A percentile compares a stretch with the other conserved stretches of the same genome.
These are phyloP conservation scores for Paramecium biaurelia DNA, from an alignment of 73 alveolate species.

Conservation along the genomic window DNA sequence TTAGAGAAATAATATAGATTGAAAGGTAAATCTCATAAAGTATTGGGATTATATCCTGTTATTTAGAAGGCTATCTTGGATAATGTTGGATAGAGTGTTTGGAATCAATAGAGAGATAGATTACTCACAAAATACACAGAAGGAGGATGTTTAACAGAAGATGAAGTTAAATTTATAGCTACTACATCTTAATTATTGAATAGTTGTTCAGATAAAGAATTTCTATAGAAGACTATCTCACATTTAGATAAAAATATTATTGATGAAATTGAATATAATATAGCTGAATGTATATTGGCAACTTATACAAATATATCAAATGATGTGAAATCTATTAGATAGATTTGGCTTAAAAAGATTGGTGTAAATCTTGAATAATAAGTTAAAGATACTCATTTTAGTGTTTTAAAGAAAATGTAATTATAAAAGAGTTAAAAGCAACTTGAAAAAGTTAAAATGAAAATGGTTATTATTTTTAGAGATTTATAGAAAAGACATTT, in stretches of 20 bases:
- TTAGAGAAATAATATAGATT: background rate
- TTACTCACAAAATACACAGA: slow-evolving; percentile 3
- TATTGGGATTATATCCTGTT: slow-evolving; percentile 33
- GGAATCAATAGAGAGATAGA: slow-evolving; percentile 28
- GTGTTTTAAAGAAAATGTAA: background rate
- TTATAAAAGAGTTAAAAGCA: background rate
- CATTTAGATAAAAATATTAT: background rate
- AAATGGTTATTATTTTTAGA: background rate
- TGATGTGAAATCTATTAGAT: background rate
- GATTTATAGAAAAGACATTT: background rate
- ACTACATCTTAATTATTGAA: slow-evolving; percentile 7
- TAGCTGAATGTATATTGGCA: slow-evolving; percentile 20
- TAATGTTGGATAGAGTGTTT: slow-evolving; percentile 31
- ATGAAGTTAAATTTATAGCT: slow-evolving; percentile 36
- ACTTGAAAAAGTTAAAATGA: background rate
- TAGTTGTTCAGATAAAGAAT: slow-evolving; percentile 23
- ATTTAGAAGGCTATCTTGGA: slow-evolving; percentile 11
- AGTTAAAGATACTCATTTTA: background rate
- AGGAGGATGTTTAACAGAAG: slow-evolving; percentile 26
- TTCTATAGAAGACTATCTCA: background rate
- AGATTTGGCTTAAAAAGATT: background rate
- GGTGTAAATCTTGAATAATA: background rate
- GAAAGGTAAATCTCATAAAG: background rate
- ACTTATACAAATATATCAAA: background rate
- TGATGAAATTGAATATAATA: background rate